phyloP scores from a whole-genome alignment of 2,329 filamentous ascomycete genomes.

The Biscogniauxia marginata region DNA sequence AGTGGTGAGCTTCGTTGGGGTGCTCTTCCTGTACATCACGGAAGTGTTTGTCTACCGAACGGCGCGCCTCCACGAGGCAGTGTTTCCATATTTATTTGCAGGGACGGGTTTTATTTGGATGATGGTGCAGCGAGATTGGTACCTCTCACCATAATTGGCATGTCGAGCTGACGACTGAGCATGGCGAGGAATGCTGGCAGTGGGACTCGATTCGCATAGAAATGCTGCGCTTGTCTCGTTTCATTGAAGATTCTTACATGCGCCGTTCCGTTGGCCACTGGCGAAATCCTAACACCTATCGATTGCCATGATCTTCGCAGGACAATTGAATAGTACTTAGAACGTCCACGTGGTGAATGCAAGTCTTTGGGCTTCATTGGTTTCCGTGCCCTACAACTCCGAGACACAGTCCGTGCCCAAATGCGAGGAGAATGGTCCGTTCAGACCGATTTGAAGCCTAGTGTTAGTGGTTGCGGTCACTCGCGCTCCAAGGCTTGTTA shows the following conservation, averaged over 20 bases:
- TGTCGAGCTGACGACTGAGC: not conserved
- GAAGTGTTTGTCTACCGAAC: slow-evolving; percentile 30
- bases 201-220: not conserved
- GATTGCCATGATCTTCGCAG: not conserved
- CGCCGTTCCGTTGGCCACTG: not conserved
- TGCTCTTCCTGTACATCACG: slow-evolving; percentile 29
- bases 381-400: not conserved
- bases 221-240: not conserved
- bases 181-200: not conserved
- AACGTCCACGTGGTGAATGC: too few species aligned
- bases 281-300: not conserved
- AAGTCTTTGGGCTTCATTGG: not conserved
- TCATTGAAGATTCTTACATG: not conserved
- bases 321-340: not conserved
- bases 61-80: slow-evolving; percentile 19
- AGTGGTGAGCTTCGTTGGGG: slow-evolving; percentile 31
- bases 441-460: too few species aligned
- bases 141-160: slow-evolving; percentile 5
- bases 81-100: slow-evolving; percentile 23
- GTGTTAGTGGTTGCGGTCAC: not conserved
- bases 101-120: slow-evolving; percentile 25
- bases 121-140: slow-evolving; percentile 24
- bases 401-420: not conserved
- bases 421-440: not conserved
- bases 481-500: not conserved